Evolutionary conservation across 2,329 filamentous ascomycete genomes (phyloP), one percentile per base, ranked within the genome.

Genomic region (Neofusicoccum kwambonambiense): DNA sequence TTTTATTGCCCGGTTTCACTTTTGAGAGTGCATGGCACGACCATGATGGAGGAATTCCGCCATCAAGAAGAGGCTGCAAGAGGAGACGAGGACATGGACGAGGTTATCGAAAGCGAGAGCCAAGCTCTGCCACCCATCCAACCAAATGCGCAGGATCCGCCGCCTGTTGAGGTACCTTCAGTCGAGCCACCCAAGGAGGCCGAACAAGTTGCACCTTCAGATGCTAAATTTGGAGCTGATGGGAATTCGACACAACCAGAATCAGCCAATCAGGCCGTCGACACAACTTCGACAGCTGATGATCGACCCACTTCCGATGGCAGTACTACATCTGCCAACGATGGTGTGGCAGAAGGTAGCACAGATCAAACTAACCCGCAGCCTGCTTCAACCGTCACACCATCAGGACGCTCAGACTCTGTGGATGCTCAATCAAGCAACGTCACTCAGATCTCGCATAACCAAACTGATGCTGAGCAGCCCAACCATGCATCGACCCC

Each of bases 1-100:
- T 99, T 91, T 75, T 99, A 97, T 75, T 99, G 95, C 73, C 95
- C 95, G 0, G 82, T 99, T 15, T 97, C 94, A 66, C 79, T 99
- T 17, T 82, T 99, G 62, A 87, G 95, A 63, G 90, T 99, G 4
- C 95, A 99, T 77, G 95, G 95, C 6, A 97, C 88, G 19, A 90
- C 94, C 0, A 95, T 97, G 82, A 90, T 99, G 88, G 87, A 98
- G 71, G 93, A 99, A 75, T 93, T 94, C 64, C 92, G 91, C 81
- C 92, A 94, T 74, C 91, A 96, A 64, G 89, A 91, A 64, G 92
- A 96, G 68, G 81, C 83, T 45, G 81, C 84, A 17, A 80, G 83
- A 41, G 82, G 78, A 0, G 84, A 87, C 11, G 80, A 85, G 15
- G 86, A 86, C 64, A 86, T 89, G n/a, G 87, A 90, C 15, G 81